Conservation (phyloP, 2,329 filamentous ascomycete species). For the Ambrosiella xylebori region DNA sequence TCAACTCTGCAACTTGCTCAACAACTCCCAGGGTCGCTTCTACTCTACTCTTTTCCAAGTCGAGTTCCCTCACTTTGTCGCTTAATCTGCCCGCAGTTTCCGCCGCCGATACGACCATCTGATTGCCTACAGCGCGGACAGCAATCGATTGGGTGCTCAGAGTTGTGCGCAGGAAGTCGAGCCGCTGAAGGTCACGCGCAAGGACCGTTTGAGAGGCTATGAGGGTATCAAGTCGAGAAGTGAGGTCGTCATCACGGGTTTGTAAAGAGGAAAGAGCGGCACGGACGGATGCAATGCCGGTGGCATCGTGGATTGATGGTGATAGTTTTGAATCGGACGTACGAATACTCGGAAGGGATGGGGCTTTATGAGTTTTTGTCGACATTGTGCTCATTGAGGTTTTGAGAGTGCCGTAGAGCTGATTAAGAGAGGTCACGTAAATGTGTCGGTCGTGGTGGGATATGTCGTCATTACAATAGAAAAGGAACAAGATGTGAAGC, state of each 20-base stretch:
- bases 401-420: too few relatives aligned
- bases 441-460: too few relatives aligned
- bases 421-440: too few relatives aligned
- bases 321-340: slow-evolving; percentile 15
- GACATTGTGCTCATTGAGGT: neutral
- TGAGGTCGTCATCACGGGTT: slow-evolving; percentile 56
- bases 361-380: slow-evolving; percentile 1
- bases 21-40: slow-evolving; percentile 82
- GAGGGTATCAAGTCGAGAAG: slow-evolving; percentile 55
- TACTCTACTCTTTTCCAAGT: slow-evolving; percentile 80
- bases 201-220: slow-evolving; percentile 74
- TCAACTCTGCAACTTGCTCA: slow-evolving; percentile 91
- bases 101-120: slow-evolving; percentile 76
- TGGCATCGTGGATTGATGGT: slow-evolving; percentile 46
- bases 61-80: slow-evolving; percentile 68
- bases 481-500: too few relatives aligned
- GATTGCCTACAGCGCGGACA: slow-evolving; percentile 68
- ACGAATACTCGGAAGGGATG: slow-evolving; percentile 10
- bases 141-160: slow-evolving; percentile 75
- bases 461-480: too few relatives aligned
- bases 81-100: slow-evolving; percentile 74
- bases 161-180: slow-evolving; percentile 78
- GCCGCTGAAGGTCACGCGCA: slow-evolving; percentile 65
- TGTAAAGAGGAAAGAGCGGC: slow-evolving; percentile 60
- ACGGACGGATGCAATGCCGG: slow-evolving; percentile 62